These are phyloP conservation scores for Didymella pinodella DNA, from an alignment of 2,329 filamentous ascomycete species.

Conservation along the genomic window DNA sequence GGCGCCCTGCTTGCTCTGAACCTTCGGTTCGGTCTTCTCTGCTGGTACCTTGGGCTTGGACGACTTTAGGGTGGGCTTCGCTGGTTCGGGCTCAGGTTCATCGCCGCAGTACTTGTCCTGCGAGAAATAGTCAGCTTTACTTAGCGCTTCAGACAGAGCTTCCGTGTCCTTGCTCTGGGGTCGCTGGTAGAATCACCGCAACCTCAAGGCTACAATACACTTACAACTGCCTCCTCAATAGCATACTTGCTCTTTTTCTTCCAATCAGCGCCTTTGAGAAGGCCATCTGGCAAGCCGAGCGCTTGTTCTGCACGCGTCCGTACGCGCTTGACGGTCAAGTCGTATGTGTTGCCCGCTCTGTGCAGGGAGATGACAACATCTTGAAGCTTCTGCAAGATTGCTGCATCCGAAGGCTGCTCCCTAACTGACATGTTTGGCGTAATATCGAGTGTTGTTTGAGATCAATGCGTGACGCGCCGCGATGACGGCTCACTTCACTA, in stretches of 20 bases:
- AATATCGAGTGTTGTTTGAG: conserved; percentile 17
- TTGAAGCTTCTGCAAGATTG: conserved; percentile 52
- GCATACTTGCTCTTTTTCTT: conserved; percentile 59
- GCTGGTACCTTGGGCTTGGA: conserved; percentile 8
- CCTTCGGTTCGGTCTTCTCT: conserved; percentile 27
- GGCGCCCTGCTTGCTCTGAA: conserved; percentile 37
- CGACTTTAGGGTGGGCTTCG: conserved; percentile 21
- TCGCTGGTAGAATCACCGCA: conserved; percentile 10
- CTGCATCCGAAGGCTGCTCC: conserved; percentile 46
- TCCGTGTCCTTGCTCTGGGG: too few species aligned
- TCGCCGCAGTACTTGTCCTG: conserved; percentile 43
- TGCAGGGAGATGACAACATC: conserved; percentile 52
- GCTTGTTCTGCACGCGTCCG: conserved; percentile 61
- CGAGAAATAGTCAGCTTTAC: too few species aligned
- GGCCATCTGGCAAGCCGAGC: conserved; percentile 61
- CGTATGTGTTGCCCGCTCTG: conserved; percentile 55
- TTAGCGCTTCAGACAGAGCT: too few species aligned
- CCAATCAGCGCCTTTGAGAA: conserved; percentile 65
- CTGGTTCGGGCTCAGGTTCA: conserved; percentile 32
- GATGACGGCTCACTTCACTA: conserved; percentile 16
- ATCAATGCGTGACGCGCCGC: conserved; percentile 19
- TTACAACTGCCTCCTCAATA: conserved; percentile 44
- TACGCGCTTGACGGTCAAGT: conserved; percentile 66
- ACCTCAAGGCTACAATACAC: conserved; percentile 5
- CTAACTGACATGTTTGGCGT: conserved; percentile 45